Conservation (phyloP, 805 yeast species). For the Barnettozyma salicaria region DNA sequence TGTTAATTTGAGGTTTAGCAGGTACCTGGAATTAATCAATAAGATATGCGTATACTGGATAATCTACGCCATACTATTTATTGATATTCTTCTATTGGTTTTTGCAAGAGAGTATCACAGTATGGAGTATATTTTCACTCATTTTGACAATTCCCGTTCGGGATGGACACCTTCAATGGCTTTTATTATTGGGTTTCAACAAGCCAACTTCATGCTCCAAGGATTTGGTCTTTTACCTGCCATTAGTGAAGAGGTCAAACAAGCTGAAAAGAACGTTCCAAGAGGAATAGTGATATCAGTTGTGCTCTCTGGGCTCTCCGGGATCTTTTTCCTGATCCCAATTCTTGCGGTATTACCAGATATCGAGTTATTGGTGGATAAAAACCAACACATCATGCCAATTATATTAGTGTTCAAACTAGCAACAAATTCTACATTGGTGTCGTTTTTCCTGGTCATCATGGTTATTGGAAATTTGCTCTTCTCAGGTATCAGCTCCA, state of each 20-base stretch:
- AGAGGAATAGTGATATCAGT: conserved; percentile 66
- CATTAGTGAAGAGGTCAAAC: conserved; percentile 74
- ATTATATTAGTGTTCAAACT: conserved; percentile 70
- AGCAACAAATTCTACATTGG: conserved; percentile 60
- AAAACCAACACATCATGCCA: conserved; percentile 60
- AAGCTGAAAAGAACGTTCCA: conserved; percentile 71
- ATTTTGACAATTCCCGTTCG: conserved; percentile 64
- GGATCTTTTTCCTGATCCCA: conserved; percentile 67
- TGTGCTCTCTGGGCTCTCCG: conserved; percentile 57
- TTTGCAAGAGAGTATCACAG: conserved; percentile 56
- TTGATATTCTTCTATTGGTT: conserved; percentile 55
- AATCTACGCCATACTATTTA: conserved; percentile 58
- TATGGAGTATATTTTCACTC: conserved; percentile 51
- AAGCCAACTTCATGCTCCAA: conserved; percentile 71
- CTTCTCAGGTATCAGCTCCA: conserved; percentile 73
- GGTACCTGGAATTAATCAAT: conserved; percentile 56
- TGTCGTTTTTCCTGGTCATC: conserved; percentile 62
- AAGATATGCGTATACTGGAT: conserved; percentile 72
- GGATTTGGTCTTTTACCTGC: conserved; percentile 82
- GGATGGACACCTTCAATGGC: conserved; percentile 74
- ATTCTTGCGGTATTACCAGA: conserved; percentile 69
- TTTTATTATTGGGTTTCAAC: conserved; percentile 71
- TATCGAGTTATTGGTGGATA: conserved; percentile 45
- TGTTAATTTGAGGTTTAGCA: conserved; percentile 55
- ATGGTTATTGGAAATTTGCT: conserved; percentile 63